These are phyloP conservation scores for Rubia yunnanensis DNA, from an alignment of 257 asterid species.

Conservation along the genomic window DNA sequence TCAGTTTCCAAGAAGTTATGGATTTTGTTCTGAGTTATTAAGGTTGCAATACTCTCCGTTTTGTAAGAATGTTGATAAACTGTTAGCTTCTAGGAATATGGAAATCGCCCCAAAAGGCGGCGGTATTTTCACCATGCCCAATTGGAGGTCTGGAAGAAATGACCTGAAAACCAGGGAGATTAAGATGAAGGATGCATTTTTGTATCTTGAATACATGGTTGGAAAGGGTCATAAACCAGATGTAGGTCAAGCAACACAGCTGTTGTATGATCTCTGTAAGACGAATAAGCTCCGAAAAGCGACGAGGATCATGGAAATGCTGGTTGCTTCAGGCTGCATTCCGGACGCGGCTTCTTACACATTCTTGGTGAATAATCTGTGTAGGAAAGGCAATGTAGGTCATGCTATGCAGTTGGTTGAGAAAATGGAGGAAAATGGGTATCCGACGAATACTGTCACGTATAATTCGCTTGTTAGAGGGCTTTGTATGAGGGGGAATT, in stretches of 20 bases:
- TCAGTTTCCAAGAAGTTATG: constrained; percentile 28
- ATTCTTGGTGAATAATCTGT: constrained; percentile 56
- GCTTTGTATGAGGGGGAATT: constrained; percentile 65
- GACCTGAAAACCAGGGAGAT: constrained; percentile 55
- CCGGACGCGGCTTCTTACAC: constrained; percentile 73
- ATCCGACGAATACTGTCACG: constrained; percentile 53
- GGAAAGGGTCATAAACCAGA: constrained; percentile 71
- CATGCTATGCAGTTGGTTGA: constrained; percentile 88
- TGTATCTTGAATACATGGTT: constrained; percentile 69
- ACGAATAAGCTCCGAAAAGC: constrained; percentile 64
- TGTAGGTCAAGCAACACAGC: constrained; percentile 50
- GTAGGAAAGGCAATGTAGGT: constrained; percentile 80
- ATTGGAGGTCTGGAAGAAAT: constrained; percentile 57
- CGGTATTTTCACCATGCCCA: constrained; percentile 52
- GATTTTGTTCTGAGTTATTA: constrained; percentile 30
- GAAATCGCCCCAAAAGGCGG: constrained; percentile 30
- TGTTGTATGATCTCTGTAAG: constrained; percentile 78
- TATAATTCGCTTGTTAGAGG: constrained; percentile 75
- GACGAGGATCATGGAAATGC: constrained; percentile 72
- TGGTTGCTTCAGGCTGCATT: constrained; percentile 52
- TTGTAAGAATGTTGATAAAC: constrained; percentile 28
- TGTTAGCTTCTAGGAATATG: constrained; percentile 34
- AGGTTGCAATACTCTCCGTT: constrained; percentile 36
- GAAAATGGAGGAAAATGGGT: constrained; percentile 75
- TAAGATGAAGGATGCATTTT: constrained; percentile 57